These are phyloP conservation scores for Parasitella parasitica DNA, from an alignment of 371 early-diverging fungal species.

Conservation along the genomic window DNA sequence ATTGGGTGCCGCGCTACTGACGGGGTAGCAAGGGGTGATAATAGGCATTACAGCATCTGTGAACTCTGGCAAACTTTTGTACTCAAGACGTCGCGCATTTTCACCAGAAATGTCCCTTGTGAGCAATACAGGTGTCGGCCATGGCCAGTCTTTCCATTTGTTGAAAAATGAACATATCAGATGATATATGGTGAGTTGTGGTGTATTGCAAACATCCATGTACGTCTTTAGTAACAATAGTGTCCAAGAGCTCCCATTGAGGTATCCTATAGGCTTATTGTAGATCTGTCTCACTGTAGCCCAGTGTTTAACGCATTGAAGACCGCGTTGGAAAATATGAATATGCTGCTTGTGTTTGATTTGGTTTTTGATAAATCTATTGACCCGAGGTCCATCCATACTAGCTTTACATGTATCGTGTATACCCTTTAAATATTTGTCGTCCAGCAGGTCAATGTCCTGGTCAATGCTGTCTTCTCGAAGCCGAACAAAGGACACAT, in stretches of 20 bases:
- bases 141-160: slow-evolving; percentile 39
- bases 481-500: slow-evolving; percentile 43
- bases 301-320: slow-evolving; percentile 42
- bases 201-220: not conserved
- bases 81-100: slow-evolving; percentile 6
- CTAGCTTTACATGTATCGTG: slow-evolving; percentile 32
- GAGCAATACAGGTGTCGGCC: slow-evolving; percentile 38
- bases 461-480: slow-evolving; percentile 4
- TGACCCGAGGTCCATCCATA: slow-evolving; percentile 46
- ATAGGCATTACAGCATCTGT: slow-evolving; percentile 39
- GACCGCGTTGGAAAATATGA: slow-evolving; percentile 12
- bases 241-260: slow-evolving; percentile 41
- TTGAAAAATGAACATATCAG: slow-evolving; percentile 29
- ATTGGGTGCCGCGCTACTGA: slow-evolving; percentile 26
- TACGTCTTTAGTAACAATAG: slow-evolving; percentile 37
- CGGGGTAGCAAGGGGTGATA: slow-evolving; percentile 45
- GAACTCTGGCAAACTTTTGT: slow-evolving; percentile 19
- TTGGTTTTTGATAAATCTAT: slow-evolving; percentile 20
- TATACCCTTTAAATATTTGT: slow-evolving; percentile 21
- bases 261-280: slow-evolving; percentile 37
- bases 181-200: not conserved
- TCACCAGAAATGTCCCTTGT: slow-evolving; percentile 27
- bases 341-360: slow-evolving; percentile 15
- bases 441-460: slow-evolving; percentile 29
- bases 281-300: slow-evolving; percentile 33